Evolutionary conservation across 176 grass and related monocot species (phyloP).

Genomic region (Triticum urartu): DNA sequence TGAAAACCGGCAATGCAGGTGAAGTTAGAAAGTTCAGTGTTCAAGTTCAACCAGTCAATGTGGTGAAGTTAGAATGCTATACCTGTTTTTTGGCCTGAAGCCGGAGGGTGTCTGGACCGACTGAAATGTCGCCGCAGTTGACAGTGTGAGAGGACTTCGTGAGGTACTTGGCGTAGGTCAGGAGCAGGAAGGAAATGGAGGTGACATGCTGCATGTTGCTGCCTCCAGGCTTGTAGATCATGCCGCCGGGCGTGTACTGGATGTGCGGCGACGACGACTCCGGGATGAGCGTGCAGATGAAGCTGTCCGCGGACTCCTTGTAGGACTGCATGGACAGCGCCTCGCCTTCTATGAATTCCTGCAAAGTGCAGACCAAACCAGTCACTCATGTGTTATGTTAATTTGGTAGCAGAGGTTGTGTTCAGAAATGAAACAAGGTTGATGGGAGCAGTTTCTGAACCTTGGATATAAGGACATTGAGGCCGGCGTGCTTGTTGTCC

Average conservation of each 20-base stretch:
- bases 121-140: constrained; percentile 67
- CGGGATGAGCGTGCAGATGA: constrained; percentile 90
- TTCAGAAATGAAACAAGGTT: not conserved
- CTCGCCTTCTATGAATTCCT: constrained; percentile 92
- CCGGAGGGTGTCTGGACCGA: constrained; percentile 58
- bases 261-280: constrained; percentile 84
- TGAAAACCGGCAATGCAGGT: not conserved
- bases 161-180: constrained; percentile 90
- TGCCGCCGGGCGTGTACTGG: constrained; percentile 72
- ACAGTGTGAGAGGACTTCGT: constrained; percentile 68
- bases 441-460: constrained; percentile 2
- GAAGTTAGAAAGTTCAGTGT: not conserved
- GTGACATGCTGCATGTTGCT: constrained; percentile 99
- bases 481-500: constrained; percentile 97
- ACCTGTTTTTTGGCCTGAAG: constrained; percentile 79
- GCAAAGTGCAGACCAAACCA: constrained; percentile 9
- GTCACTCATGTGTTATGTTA: not conserved
- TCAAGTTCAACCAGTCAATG: not conserved
- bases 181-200: constrained; percentile 81
- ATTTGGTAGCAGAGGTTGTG: not conserved
- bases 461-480: constrained; percentile 92
- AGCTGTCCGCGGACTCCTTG: constrained; percentile 76
- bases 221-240: constrained; percentile 93
- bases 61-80: not conserved
- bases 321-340: constrained; percentile 68